phyloP scores from a whole-genome alignment of 495 filamentous ascomycete genomes.

The Aspergillus funiculosus region DNA sequence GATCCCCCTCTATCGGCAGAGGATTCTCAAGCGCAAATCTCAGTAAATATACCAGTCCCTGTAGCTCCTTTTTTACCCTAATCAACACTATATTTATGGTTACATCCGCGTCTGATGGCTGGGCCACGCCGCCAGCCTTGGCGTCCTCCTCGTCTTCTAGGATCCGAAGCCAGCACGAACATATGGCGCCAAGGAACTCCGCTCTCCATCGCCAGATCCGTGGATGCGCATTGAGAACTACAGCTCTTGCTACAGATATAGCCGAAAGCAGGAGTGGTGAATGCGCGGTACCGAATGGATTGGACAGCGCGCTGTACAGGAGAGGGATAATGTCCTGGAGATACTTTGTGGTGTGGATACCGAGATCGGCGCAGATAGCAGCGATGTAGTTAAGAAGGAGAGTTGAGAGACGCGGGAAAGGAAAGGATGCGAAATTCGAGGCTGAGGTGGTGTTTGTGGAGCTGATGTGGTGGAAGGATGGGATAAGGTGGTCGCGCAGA shows the following conservation, averaged over 20 bases:
- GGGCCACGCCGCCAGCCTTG: too few relatives aligned
- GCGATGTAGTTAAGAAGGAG: conserved; percentile 55
- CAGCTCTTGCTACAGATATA: conserved; percentile 46
- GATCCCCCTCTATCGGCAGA: conserved; percentile 11
- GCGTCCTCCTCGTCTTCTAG: conserved; percentile 35
- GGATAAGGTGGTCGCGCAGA: conserved; percentile 38
- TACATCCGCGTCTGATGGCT: background rate
- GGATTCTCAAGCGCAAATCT: conserved; percentile 35
- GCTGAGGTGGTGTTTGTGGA: conserved; percentile 35
- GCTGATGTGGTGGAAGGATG: conserved; percentile 46
- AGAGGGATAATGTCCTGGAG: conserved; percentile 67
- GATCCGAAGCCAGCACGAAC: conserved; percentile 62
- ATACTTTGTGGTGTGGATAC: conserved; percentile 66
- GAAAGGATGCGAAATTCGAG: conserved; percentile 47
- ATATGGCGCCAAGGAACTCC: conserved; percentile 62
- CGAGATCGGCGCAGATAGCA: conserved; percentile 53
- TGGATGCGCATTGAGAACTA: conserved; percentile 70
- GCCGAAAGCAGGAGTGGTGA: conserved; percentile 51
- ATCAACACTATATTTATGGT: conserved; percentile 8
- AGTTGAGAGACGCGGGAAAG: conserved; percentile 36
- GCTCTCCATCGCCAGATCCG: conserved; percentile 57
- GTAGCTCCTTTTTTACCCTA: conserved; percentile 44
- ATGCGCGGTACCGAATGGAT: conserved; percentile 61
- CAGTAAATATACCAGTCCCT: conserved; percentile 31
- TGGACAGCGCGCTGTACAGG: conserved; percentile 56